These are phyloP conservation scores for Nigrograna mackinnonii DNA, from an alignment of 2,329 filamentous ascomycete species.

Conservation along the genomic window DNA sequence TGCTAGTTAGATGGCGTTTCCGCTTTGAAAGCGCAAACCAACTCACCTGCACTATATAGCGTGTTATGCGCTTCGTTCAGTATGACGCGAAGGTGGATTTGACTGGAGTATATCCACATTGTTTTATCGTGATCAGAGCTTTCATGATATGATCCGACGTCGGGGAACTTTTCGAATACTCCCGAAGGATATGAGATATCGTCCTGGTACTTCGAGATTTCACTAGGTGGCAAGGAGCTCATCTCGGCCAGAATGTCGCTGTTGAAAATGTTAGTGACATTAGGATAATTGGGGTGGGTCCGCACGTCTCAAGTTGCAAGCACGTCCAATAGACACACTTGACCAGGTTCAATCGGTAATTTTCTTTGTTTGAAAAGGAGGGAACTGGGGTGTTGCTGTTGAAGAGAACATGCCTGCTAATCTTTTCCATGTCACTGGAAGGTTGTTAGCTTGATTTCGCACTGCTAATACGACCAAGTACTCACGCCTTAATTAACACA, in stretches of 20 bases:
- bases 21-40: background rate
- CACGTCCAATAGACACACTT: constrained; percentile 87
- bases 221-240: constrained; percentile 61
- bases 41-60: constrained; percentile 51
- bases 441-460: no score
- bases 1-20: background rate
- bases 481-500: constrained; percentile 73
- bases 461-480: no score
- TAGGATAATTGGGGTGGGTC: background rate
- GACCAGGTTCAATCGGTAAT: constrained; percentile 44
- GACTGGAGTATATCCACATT: constrained; percentile 63
- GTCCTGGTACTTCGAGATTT: constrained; percentile 60
- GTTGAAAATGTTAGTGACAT: constrained; percentile 9
- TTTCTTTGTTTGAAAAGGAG: constrained; percentile 19
- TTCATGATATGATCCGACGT: constrained; percentile 18
- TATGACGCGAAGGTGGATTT: constrained; percentile 62
- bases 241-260: constrained; percentile 93
- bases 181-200: constrained; percentile 70
- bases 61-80: constrained; percentile 60
- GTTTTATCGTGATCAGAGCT: constrained; percentile 41
- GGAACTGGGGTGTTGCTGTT: constrained; percentile 15
- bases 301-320: constrained; percentile 83
- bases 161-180: constrained; percentile 46
- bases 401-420: constrained; percentile 24
- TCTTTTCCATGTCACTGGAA: constrained; percentile 40